phyloP scores from a whole-genome alignment of 768 basidiomycete species.

The Lentinula sp. region DNA sequence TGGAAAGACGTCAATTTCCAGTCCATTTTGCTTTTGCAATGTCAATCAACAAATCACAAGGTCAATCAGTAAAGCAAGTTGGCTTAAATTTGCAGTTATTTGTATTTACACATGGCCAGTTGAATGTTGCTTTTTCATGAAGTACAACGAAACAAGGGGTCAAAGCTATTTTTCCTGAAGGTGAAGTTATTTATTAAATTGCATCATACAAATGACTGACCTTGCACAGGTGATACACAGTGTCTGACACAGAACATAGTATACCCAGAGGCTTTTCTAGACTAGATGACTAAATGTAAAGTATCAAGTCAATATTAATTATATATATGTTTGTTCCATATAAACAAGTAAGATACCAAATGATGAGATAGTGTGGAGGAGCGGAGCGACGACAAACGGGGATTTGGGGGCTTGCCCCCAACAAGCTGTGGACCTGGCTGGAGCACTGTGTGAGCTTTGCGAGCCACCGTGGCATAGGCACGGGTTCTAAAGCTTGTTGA shows the following conservation, averaged over 20 bases:
- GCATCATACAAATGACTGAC: neutral
- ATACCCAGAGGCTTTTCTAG: neutral
- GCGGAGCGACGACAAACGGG: no score
- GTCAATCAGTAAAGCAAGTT: slow-evolving; percentile 24
- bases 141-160: slow-evolving; percentile 14
- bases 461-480: no score
- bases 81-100: slow-evolving; percentile 21
- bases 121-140: slow-evolving; percentile 27
- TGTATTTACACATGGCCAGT: slow-evolving; percentile 27
- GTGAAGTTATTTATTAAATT: neutral
- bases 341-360: no score
- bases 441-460: no score
- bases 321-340: no score
- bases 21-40: slow-evolving; percentile 29
- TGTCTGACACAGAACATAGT: neutral
- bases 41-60: slow-evolving; percentile 33
- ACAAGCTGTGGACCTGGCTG: no score
- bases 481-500: no score
- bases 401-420: no score
- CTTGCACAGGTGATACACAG: neutral
- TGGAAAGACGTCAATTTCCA: slow-evolving; percentile 25
- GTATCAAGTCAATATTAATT: no score
- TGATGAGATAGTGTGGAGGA: no score
- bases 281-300: neutral
- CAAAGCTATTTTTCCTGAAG: slow-evolving; percentile 15